phyloP scores from a whole-genome alignment of 495 filamentous ascomycete species.

The Aspergillus coremiiformis region DNA sequence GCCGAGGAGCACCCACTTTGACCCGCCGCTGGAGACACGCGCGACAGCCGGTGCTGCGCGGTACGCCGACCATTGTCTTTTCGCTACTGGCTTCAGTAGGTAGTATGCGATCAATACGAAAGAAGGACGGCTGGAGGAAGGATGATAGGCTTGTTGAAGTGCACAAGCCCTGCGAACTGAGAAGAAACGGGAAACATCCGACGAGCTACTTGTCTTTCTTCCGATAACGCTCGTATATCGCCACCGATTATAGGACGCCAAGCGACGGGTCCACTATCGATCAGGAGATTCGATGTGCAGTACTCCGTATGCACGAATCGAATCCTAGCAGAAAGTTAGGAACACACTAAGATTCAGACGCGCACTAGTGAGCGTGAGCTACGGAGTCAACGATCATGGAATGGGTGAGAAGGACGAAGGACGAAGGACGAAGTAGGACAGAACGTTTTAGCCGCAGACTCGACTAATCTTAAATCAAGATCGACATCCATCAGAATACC shows the following conservation, averaged over 20 bases:
- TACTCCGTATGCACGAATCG: not conserved
- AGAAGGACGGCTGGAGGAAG: not conserved
- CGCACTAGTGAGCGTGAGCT: no score
- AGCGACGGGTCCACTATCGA: not conserved
- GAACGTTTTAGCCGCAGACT: no score
- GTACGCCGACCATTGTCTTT: slow-evolving; percentile 38
- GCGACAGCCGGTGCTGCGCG: slow-evolving; percentile 31
- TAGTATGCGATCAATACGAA: not conserved
- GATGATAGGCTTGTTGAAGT: not conserved
- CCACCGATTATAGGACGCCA: not conserved
- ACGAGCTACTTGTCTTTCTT: not conserved
- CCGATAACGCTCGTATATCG: not conserved
- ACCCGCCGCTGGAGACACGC: slow-evolving; percentile 31
- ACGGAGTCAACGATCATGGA: no score
- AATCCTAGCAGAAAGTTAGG: not conserved
- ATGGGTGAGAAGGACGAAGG: no score
- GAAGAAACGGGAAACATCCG: not conserved
- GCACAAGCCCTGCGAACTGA: not conserved
- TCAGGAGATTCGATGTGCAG: not conserved
- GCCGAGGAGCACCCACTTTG: slow-evolving; percentile 14
- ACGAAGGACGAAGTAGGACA: no score
- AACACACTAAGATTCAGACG: not conserved
- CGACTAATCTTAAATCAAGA: no score
- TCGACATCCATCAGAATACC: no score
- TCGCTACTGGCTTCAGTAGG: not conserved